These are phyloP conservation scores for Haplographium delicatum DNA, from an alignment of 495 filamentous ascomycete genomes.

Conservation along the genomic window DNA sequence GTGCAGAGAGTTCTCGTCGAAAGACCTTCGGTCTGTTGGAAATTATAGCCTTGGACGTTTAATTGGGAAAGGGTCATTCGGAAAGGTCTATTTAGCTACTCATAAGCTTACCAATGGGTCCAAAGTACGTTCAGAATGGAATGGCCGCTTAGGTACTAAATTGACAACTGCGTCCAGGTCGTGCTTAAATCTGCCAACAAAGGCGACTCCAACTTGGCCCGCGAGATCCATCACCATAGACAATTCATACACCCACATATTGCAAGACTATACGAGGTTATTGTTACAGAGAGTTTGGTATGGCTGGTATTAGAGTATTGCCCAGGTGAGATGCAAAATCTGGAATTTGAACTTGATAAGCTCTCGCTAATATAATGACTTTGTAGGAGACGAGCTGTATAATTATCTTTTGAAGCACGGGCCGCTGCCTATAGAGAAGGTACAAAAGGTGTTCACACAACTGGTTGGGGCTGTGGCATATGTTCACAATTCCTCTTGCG, in stretches of 20 bases:
- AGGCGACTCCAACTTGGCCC: conserved; percentile 88
- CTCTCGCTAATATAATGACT: conserved; percentile 15
- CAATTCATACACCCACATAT: conserved; percentile 98
- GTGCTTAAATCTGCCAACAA: conserved; percentile 97
- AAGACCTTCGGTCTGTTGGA: conserved; percentile 83
- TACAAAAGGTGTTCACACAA: conserved; percentile 93
- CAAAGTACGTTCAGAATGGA: conserved; percentile 59
- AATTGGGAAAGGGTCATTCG: conserved; percentile 96
- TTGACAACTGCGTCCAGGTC: conserved; percentile 52
- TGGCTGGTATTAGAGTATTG: conserved; percentile 98
- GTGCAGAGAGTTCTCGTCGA: conserved; percentile 85
- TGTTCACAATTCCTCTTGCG: conserved; percentile 91
- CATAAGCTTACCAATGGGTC: conserved; percentile 99
- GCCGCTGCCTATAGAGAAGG: conserved; percentile 77
- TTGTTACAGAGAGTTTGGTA: conserved; percentile 89
- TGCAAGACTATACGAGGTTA: conserved; percentile 92
- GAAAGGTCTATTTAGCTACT: conserved; percentile 93
- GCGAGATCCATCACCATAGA: conserved; percentile 97
- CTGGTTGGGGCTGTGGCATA: conserved; percentile 93
- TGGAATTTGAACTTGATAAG: conserved; percentile 14
- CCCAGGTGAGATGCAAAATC: conserved; percentile 58
- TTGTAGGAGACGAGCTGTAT: conserved; percentile 87
- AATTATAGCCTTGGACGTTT: conserved; percentile 89
- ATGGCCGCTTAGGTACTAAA: neutral
- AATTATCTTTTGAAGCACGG: conserved; percentile 89